Conservation (phyloP, 1,139 yeast species). For the Hemisphaericaspora subhashii region DNA sequence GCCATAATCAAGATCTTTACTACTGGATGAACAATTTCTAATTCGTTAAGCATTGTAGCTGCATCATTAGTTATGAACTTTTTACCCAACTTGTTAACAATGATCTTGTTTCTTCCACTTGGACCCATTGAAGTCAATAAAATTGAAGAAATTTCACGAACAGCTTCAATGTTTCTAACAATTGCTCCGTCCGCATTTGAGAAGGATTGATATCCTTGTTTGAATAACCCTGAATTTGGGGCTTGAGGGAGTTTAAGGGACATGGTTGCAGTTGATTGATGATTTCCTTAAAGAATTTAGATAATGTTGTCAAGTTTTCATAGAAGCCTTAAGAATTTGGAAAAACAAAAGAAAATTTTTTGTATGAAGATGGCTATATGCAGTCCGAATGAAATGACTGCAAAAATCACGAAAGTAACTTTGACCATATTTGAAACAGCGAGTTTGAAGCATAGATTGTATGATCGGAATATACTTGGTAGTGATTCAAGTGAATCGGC, state of each 20-base stretch:
- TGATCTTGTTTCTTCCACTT: constrained; percentile 93
- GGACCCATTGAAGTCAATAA: constrained; percentile 96
- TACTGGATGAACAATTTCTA: constrained; percentile 96
- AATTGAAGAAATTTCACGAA: constrained; percentile 88
- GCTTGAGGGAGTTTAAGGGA: constrained; percentile 90
- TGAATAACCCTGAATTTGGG: constrained; percentile 90
- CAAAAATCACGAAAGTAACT: too few species aligned
- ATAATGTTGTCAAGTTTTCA: neutral
- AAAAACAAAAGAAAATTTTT: constrained; percentile 1
- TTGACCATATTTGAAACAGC: too few species aligned
- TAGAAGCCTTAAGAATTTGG: neutral
- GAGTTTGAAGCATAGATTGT: too few species aligned
- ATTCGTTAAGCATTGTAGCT: constrained; percentile 90
- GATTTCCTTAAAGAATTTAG: neutral
- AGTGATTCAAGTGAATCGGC: too few species aligned
- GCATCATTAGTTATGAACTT: constrained; percentile 94
- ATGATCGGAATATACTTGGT: too few species aligned
- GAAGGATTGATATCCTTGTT: constrained; percentile 92
- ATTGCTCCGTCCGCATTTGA: constrained; percentile 94
- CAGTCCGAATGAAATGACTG: too few species aligned
- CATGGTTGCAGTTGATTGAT: constrained; percentile 45
- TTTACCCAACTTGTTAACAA: constrained; percentile 79
- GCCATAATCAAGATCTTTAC: constrained; percentile 96
- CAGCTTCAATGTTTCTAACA: constrained; percentile 87
- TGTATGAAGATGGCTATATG: too few species aligned